These are phyloP conservation scores for Trichoderma lentiforme DNA, from an alignment of 2,329 filamentous ascomycete species.

Conservation along the genomic window DNA sequence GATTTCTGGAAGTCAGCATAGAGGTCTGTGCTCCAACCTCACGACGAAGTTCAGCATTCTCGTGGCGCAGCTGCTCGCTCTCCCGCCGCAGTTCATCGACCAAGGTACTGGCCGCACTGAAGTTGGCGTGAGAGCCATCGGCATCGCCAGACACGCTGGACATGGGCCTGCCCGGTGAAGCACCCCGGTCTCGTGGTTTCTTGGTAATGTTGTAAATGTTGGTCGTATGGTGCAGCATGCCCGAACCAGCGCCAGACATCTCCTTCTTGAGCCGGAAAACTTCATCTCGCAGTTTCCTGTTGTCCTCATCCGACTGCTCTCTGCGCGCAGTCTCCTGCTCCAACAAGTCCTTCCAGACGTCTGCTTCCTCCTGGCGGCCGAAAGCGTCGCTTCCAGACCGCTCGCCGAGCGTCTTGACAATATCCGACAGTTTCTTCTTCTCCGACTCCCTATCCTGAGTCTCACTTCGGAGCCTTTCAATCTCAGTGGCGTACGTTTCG, in stretches of 20 bases:
- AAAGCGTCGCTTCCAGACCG: constrained; percentile 49
- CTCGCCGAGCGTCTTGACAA: constrained; percentile 58
- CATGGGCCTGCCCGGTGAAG: constrained; percentile 48
- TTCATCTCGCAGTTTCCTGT: constrained; percentile 78
- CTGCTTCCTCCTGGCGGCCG: constrained; percentile 61
- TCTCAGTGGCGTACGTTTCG: constrained; percentile 77
- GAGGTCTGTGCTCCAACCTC: constrained; percentile 95
- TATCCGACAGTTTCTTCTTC: constrained; percentile 80
- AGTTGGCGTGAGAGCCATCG: constrained; percentile 49
- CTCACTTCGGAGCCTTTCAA: constrained; percentile 78
- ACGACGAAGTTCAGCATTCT: constrained; percentile 86
- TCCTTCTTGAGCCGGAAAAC: constrained; percentile 69
- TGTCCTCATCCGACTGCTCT: constrained; percentile 88
- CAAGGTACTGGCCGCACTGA: constrained; percentile 62
- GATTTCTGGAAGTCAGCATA: constrained; percentile 93
- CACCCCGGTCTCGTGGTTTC: constrained; percentile 42
- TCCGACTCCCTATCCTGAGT: constrained; percentile 76
- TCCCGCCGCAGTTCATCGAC: constrained; percentile 71
- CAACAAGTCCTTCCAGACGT: constrained; percentile 92
- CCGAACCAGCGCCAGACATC: constrained; percentile 32
- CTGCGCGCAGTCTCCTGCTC: constrained; percentile 86
- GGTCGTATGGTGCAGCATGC: constrained; percentile 55
- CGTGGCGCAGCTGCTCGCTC: constrained; percentile 75
- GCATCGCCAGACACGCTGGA: constrained; percentile 49
- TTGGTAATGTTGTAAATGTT: constrained; percentile 64